Percentiles rank a stretch among this genome's conserved stretches.
Evolutionary conservation across 306 rosid species (phyloP).

Genomic region (Lupinus albus): DNA sequence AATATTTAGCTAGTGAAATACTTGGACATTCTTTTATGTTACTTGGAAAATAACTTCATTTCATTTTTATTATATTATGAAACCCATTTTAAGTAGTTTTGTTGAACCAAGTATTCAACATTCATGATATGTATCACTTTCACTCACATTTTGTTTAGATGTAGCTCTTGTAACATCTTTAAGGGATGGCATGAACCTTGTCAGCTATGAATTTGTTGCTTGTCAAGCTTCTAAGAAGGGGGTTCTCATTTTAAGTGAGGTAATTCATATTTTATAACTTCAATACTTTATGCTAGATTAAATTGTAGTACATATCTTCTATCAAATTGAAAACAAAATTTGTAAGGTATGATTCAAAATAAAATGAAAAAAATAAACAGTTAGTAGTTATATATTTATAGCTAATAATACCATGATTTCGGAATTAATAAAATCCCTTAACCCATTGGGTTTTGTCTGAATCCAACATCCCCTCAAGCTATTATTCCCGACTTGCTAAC

Average conservation of each 20-base stretch:
- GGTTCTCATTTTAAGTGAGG: conserved; percentile 97
- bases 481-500: too few species aligned
- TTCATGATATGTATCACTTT: conserved; percentile 28
- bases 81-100: conserved; percentile 23
- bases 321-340: too few species aligned
- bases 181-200: conserved; percentile 99
- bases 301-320: conserved; percentile 22
- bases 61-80: not conserved
- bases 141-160: conserved; percentile 52
- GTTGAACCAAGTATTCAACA: conserved; percentile 25
- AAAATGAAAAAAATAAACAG: too few species aligned
- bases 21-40: conserved; percentile 20
- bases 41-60: not conserved
- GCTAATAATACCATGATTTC: too few species aligned
- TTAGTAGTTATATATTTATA: too few species aligned
- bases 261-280: conserved; percentile 37
- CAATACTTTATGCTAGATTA: not conserved
- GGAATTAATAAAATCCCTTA: too few species aligned
- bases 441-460: too few species aligned
- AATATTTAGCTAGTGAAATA: conserved; percentile 31
- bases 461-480: too few species aligned
- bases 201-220: conserved; percentile 93
- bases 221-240: conserved; percentile 96
- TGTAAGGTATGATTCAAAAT: too few species aligned
- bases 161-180: conserved; percentile 94